A percentile compares a stretch with the other conserved stretches of the same genome.
phyloP scores from a whole-genome alignment of 768 basidiomycete genomes.

The Phylloporus scabripes region DNA sequence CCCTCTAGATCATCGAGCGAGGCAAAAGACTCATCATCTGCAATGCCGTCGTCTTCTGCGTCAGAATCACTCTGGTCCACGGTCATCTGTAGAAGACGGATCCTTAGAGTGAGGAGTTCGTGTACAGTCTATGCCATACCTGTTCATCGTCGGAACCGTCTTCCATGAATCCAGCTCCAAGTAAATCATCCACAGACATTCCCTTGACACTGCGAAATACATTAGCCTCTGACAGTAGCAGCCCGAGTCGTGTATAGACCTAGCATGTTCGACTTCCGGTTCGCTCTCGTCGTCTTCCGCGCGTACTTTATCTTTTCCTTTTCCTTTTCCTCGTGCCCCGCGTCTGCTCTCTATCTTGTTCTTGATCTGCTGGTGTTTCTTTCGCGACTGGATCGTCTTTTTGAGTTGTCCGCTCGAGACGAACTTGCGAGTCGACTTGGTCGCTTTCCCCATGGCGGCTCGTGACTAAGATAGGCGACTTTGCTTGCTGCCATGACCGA shows the following conservation, averaged over 20 bases:
- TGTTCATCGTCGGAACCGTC: conserved; percentile 45
- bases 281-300: conserved; percentile 28
- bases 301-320: conserved; percentile 28
- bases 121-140: conserved; percentile 20
- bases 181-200: conserved; percentile 75
- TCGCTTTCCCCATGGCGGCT: conserved; percentile 51
- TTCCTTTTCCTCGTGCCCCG: conserved; percentile 37
- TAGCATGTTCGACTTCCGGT: conserved; percentile 4
- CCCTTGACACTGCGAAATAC: conserved; percentile 22
- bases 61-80: conserved; percentile 25
- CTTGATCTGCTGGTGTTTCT: conserved; percentile 70
- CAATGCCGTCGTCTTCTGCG: conserved; percentile 37
- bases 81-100: conserved; percentile 16
- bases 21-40: conserved; percentile 64
- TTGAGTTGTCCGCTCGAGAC: conserved; percentile 84
- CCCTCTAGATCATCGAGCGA: conserved; percentile 77
- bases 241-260: conserved; percentile 9
- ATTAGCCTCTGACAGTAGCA: background rate
- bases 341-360: conserved; percentile 65
- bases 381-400: conserved; percentile 77
- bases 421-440: conserved; percentile 74
- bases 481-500: conserved; percentile 25
- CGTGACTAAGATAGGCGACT: conserved; percentile 16
- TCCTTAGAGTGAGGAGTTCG: conserved; percentile 1
- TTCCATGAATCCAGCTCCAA: conserved; percentile 70